A percentile compares a stretch with the other conserved stretches of the same genome.
Conservation (phyloP, 2,329 filamentous ascomycete genomes). For the Ophiocordyceps polyrhachis-furcata region DNA sequence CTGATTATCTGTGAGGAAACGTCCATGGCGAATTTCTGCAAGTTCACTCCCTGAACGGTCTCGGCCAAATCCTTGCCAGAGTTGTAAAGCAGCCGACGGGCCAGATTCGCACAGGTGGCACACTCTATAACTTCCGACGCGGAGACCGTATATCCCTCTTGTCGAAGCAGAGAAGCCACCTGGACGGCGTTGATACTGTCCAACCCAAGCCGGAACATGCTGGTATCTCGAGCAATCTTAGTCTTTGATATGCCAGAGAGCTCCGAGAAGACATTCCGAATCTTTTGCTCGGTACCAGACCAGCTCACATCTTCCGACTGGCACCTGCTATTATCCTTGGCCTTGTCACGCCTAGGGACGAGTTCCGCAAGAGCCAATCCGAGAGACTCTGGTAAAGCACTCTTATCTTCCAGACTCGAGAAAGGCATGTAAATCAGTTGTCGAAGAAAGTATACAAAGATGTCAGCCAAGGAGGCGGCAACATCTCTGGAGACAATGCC, state of each 20-base stretch:
- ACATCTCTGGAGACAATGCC: constrained; percentile 14
- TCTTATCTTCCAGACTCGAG: constrained; percentile 5
- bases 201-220: constrained; percentile 73
- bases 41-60: constrained; percentile 14
- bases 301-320: constrained; percentile 18
- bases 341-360: constrained; percentile 5
- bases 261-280: constrained; percentile 37
- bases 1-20: constrained; percentile 12
- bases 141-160: constrained; percentile 35
- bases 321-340: constrained; percentile 1
- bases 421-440: constrained; percentile 11
- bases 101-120: constrained; percentile 24
- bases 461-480: constrained; percentile 10
- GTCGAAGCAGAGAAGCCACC: constrained; percentile 49
- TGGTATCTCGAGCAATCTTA: constrained; percentile 40
- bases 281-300: constrained; percentile 28
- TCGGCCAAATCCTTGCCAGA: not conserved
- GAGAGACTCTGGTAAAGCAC: constrained; percentile 7
- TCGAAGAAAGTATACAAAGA: constrained; percentile 13
- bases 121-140: constrained; percentile 58
- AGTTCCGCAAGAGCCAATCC: constrained; percentile 7
- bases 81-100: constrained; percentile 9
- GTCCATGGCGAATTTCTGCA: constrained; percentile 18
- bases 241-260: constrained; percentile 33
- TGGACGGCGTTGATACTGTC: constrained; percentile 83